A percentile compares a stretch with the other conserved stretches of the same genome.
Evolutionary conservation across 345 rosid species (phyloP).

Genomic region (Melaleuca alternifolia): DNA sequence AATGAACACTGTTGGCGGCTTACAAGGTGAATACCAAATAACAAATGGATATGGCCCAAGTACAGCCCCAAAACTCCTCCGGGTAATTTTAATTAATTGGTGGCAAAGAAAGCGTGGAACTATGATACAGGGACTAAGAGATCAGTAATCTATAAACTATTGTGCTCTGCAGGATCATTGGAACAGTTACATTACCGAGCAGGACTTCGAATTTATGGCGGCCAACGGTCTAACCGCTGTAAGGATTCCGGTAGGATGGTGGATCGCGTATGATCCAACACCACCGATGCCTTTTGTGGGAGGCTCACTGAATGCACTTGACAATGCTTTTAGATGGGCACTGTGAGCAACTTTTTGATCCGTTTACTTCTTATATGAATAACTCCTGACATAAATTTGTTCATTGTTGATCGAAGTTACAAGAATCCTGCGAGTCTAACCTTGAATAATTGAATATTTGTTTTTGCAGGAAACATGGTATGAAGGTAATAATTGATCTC

Average conservation of each 20-base stretch:
- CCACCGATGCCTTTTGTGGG: neutral
- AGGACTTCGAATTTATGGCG: neutral
- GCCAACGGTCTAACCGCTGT: neutral
- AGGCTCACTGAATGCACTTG: neutral
- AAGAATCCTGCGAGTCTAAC: neutral
- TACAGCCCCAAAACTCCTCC: neutral
- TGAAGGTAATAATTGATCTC: neutral
- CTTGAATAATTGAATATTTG: neutral
- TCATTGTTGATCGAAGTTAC: neutral
- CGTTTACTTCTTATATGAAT: neutral
- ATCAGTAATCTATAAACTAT: neutral
- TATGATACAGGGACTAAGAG: neutral
- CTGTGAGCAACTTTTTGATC: neutral
- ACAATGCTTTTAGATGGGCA: neutral
- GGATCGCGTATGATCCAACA: neutral
- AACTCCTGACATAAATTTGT: neutral
- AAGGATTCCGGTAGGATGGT: neutral
- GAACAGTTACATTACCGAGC: neutral
- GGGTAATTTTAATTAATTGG: neutral
- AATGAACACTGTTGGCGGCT: neutral
- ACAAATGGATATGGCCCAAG: neutral
- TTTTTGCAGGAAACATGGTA: slow-evolving; percentile 9
- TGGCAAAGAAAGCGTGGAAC: neutral
- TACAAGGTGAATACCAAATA: neutral
- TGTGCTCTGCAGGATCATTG: neutral